Evolutionary conservation across 2,329 filamentous ascomycete species (phyloP), one percentile per base, ranked within the genome.

Genomic region (Sphaerulina vaccinii): DNA sequence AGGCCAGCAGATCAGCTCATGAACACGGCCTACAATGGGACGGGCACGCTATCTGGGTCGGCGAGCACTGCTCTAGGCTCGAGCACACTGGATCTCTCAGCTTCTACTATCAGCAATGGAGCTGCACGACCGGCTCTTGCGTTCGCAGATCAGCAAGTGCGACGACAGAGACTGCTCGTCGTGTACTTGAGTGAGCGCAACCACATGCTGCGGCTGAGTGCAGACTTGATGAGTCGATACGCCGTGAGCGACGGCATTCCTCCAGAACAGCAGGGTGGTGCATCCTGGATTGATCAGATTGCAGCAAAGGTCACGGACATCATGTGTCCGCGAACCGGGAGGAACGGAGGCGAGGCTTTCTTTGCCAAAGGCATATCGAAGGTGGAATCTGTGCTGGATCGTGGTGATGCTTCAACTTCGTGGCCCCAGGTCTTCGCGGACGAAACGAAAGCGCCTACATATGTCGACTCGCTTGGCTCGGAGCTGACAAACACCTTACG

Each of bases 1-100:
- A 83, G 90, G 29, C 76, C 90, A n/a, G 78, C 82, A n/a, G 78
- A 79, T 39, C 85, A 90, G 62, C 79, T 96, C 1, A 76, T 84
- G 36, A 55, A 54, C 29, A 54, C 59, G 4, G 81, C 58, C 80
- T 51, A 48, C 38, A 58, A 52, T 54, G 46, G 47, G 4, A 13
- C 51, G n/a, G 39, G 43, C 15, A 21, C 47, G 11, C 33, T 51
- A n/a, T 49, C 49, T 10, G 33, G 36, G 11, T 29, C 44, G 3
- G 38, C 47, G 8, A 55, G 45, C 41, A 55, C 58, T 37, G 49
- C 39, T 29, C 19, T 57, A 11, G 49, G 42, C 22, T 42, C 40
- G 24, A 62, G 58, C 44, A 56, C 58, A 2, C 29, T 56, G n/a
- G 54, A 56, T 37, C 49, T 61, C 9, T 24, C 46, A 7, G 49